A percentile compares a stretch with the other conserved stretches of the same genome.
phyloP scores from a whole-genome alignment of 2,329 filamentous ascomycete genomes.

The Beauveria bassiana region DNA sequence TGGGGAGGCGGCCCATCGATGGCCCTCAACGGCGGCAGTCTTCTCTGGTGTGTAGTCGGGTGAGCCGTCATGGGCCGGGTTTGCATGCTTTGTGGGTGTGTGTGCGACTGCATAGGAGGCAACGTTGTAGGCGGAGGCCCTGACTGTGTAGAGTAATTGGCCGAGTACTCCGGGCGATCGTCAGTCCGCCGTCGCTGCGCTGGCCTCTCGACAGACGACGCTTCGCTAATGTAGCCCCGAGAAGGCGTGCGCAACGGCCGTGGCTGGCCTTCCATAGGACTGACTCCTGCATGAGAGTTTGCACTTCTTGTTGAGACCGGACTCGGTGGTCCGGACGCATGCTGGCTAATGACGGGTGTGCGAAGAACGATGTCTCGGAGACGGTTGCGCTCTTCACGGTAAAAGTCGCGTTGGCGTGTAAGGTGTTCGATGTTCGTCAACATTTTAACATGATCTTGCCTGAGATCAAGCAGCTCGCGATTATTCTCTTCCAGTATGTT shows the following conservation, averaged over 20 bases:
- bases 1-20: constrained; percentile 31
- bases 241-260: constrained; percentile 21
- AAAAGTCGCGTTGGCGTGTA: constrained; percentile 62
- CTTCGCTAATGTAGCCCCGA: constrained; percentile 33
- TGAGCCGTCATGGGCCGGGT: constrained; percentile 29
- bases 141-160: constrained; percentile 31
- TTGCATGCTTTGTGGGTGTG: constrained; percentile 25
- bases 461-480: constrained; percentile 59
- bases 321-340: constrained; percentile 45
- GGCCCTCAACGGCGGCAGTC: constrained; percentile 39
- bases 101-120: constrained; percentile 32
- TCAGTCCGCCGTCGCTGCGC: constrained; percentile 41
- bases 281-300: constrained; percentile 30
- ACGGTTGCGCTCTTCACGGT: constrained; percentile 64
- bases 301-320: constrained; percentile 32
- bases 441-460: constrained; percentile 43
- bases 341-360: constrained; percentile 47
- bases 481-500: constrained; percentile 70
- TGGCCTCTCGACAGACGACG: constrained; percentile 37
- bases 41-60: constrained; percentile 31
- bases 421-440: constrained; percentile 36
- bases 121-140: constrained; percentile 28
- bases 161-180: constrained; percentile 34
- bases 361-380: constrained; percentile 58
- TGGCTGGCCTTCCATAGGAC: constrained; percentile 23